Base-by-base conservation (phyloP, 805 yeast genomes). In the Ogataea naganishii region DNA sequence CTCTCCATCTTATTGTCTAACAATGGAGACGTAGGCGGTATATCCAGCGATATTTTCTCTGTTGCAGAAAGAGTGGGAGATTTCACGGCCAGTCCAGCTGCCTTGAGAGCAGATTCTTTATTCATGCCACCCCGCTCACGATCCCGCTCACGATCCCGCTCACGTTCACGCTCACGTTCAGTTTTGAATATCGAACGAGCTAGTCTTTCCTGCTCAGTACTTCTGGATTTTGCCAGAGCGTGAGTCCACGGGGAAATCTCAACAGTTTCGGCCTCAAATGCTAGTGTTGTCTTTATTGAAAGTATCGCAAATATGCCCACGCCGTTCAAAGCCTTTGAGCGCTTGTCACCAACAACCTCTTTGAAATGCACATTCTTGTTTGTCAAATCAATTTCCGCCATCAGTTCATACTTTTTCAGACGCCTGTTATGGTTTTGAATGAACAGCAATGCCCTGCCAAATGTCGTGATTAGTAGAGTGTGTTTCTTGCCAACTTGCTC, bases 361-460 rank as follows among this genome's bases (percentile, higher is more conserved):
- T 72, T 77, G 40, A 80, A 62, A 30, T 56, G 66, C 12, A 73
- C 56, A 10, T 70, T 69, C 1, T 72, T 60, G 40, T 67, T 69
- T 5, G 66, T 59, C 24, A 80, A 49, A 38, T 64, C 65, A 20
- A 81, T 62, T 34, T 78, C 85, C 12, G 66, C 58, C 12, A 65
- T 57, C 25, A 77, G 44, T 34, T 68, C 69, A 42, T 67, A 62
- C 20, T 60, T 62, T 6, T 55, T 59, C 14, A 57, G 53, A 7
- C 50, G 53, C 8, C 54, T 33, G 14, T 47, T 52, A 21, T 42
- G 44, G 32, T 58, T 67, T 24, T 53, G 58, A 19, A 66, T 53
- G 36, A 80, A 72, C 1, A 80, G 45, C 35, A 81, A 50, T 1
- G 70, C 73, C 27, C 88, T 59, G 1, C 86, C 89, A 45, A 66